Conservation (phyloP, 2,329 filamentous ascomycete species). For the Fusarium irregulare region DNA sequence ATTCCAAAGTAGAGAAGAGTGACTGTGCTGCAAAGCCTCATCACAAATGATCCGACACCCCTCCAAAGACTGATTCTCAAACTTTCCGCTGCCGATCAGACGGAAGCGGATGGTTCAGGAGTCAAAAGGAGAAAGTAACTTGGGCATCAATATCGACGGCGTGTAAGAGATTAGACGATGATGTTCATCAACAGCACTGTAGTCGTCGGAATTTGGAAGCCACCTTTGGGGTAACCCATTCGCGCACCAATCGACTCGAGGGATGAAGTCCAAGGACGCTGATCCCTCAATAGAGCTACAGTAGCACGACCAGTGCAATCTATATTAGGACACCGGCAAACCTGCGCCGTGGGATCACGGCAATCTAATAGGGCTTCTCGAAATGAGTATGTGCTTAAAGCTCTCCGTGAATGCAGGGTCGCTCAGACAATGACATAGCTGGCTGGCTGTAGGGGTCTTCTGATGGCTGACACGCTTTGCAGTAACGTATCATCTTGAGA, state of each 20-base stretch:
- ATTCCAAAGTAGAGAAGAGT: not conserved
- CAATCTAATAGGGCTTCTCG: not conserved
- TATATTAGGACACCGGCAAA: conserved; percentile 13
- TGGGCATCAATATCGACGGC: conserved; percentile 17
- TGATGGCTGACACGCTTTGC: conserved; percentile 6
- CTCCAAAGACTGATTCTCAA: not conserved
- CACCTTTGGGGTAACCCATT: conserved; percentile 6
- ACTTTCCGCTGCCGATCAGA: conserved; percentile 17
- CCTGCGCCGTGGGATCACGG: not conserved
- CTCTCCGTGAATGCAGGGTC: conserved; percentile 3
- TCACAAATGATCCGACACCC: conserved; percentile 8
- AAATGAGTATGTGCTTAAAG: not conserved
- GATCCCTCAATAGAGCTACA: conserved; percentile 20
- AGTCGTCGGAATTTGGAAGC: not conserved
- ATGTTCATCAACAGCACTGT: not conserved
- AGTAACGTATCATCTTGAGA: conserved; percentile 38
- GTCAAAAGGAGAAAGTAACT: conserved; percentile 5
- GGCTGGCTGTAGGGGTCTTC: conserved; percentile 28
- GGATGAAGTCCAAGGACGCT: conserved; percentile 6
- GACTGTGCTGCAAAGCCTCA: not conserved
- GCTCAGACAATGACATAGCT: conserved; percentile 29
- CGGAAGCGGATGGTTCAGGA: not conserved
- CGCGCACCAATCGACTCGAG: conserved; percentile 33
- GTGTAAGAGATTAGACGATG: conserved; percentile 18
- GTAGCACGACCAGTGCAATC: conserved; percentile 2